phyloP scores from a whole-genome alignment of 2,329 filamentous ascomycete species.

The Myriosclerotinia duriaeana region DNA sequence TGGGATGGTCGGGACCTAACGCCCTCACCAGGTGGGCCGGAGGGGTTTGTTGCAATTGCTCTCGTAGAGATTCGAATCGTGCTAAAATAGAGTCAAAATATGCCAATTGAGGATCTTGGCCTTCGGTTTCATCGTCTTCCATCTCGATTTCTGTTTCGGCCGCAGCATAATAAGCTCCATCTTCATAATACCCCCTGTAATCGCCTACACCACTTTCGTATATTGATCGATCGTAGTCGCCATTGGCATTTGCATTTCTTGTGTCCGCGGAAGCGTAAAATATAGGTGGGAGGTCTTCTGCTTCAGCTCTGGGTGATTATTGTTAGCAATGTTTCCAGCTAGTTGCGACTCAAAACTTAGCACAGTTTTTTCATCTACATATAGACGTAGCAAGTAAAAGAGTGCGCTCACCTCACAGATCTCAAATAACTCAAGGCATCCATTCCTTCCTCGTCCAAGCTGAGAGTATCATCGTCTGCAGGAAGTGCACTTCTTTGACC shows the following conservation, averaged over 20 bases:
- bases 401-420: slow-evolving; percentile 63
- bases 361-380: slow-evolving; percentile 33
- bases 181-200: slow-evolving; percentile 65
- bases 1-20: slow-evolving; percentile 54
- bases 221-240: slow-evolving; percentile 43
- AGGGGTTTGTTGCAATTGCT: slow-evolving; percentile 56
- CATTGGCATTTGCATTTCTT: slow-evolving; percentile 33
- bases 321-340: slow-evolving; percentile 41
- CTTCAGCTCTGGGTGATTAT: slow-evolving; percentile 64
- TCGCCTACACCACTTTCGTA: slow-evolving; percentile 54
- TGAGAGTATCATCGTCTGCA: slow-evolving; percentile 56
- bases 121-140: slow-evolving; percentile 32
- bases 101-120: slow-evolving; percentile 53
- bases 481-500: slow-evolving; percentile 73
- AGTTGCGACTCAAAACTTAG: slow-evolving; percentile 43
- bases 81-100: slow-evolving; percentile 67
- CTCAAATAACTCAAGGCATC: slow-evolving; percentile 68
- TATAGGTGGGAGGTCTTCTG: slow-evolving; percentile 69
- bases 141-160: slow-evolving; percentile 41
- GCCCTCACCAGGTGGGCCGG: slow-evolving; percentile 53
- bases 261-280: slow-evolving; percentile 59
- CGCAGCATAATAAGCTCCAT: slow-evolving; percentile 74
- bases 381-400: not conserved
- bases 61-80: slow-evolving; percentile 66
- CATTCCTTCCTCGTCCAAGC: slow-evolving; percentile 62